These are phyloP conservation scores for Neonectria ditissima DNA, from an alignment of 2,329 filamentous ascomycete genomes.

Conservation along the genomic window DNA sequence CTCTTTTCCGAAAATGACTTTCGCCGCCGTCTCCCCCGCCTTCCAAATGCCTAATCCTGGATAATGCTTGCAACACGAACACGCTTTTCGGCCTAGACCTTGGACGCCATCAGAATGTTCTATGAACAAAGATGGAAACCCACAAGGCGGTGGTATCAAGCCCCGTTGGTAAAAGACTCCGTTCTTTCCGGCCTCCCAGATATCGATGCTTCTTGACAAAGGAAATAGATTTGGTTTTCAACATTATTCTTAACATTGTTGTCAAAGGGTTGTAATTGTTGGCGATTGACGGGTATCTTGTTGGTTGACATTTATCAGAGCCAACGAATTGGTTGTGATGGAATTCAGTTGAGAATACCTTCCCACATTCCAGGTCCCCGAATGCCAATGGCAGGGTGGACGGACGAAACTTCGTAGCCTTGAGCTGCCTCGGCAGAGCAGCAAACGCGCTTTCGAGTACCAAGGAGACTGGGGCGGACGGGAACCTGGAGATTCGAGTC, in stretches of 20 bases:
- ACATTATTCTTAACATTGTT: slow-evolving; percentile 43
- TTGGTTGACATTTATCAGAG: slow-evolving; percentile 35
- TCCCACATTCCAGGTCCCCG: slow-evolving; percentile 75
- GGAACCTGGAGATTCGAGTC: slow-evolving; percentile 52
- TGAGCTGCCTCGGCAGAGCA: slow-evolving; percentile 70
- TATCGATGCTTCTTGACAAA: slow-evolving; percentile 44
- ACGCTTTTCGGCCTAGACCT: slow-evolving; percentile 55
- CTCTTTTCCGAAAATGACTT: slow-evolving; percentile 40
- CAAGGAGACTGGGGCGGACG: slow-evolving; percentile 57
- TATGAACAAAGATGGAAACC: slow-evolving; percentile 47
- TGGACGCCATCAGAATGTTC: slow-evolving; percentile 49
- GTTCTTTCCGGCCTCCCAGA: slow-evolving; percentile 44
- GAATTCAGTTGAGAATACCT: slow-evolving; percentile 67
- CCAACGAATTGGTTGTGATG: slow-evolving; percentile 30
- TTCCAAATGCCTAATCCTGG: slow-evolving; percentile 52
- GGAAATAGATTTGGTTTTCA: slow-evolving; percentile 42
- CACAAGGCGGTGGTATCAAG: slow-evolving; percentile 47
- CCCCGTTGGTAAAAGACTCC: slow-evolving; percentile 46
- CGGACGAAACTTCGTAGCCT: slow-evolving; percentile 58
- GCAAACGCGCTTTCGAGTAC: slow-evolving; percentile 73
- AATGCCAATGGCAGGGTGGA: slow-evolving; percentile 63
- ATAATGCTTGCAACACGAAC: slow-evolving; percentile 57
- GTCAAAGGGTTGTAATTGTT: slow-evolving; percentile 34
- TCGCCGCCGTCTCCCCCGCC: slow-evolving; percentile 43
- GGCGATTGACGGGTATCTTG: slow-evolving; percentile 36